These are phyloP conservation scores for Magnolia changhungtana DNA, from an alignment of 164 flowering plant genomes.

Conservation along the genomic window DNA sequence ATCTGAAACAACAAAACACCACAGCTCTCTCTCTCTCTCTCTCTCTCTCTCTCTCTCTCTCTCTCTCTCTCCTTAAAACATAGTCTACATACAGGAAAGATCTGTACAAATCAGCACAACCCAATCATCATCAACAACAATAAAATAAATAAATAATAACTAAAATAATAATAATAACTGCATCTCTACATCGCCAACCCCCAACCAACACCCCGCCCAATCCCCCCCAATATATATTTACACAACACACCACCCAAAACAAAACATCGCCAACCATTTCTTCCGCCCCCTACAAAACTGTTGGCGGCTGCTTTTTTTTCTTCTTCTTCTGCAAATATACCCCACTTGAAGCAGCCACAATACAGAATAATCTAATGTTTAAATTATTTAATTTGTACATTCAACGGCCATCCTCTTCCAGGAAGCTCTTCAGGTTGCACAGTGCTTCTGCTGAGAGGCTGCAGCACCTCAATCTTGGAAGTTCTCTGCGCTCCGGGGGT, in stretches of 20 bases:
- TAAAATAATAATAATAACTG: background rate
- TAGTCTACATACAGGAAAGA: too few species aligned
- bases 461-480: conserved; percentile 39
- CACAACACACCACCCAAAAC: background rate
- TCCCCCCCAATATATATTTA: too few species aligned
- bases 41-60: too few species aligned
- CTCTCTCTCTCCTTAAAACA: too few species aligned
- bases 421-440: conserved; percentile 48
- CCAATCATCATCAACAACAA: background rate
- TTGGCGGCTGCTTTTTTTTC: conserved; percentile 4
- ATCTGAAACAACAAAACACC: too few species aligned
- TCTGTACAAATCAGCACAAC: background rate
- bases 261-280: background rate
- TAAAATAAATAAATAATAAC: background rate
- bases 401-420: conserved; percentile 25
- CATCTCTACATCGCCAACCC: background rate
- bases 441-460: conserved; percentile 66
- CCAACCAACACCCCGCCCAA: background rate
- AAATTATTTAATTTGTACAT: conserved; percentile 6
- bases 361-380: background rate
- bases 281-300: conserved; percentile 13
- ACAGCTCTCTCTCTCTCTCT: too few species aligned
- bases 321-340: background rate
- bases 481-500: conserved; percentile 26
- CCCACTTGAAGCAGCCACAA: conserved; percentile 10